These are phyloP conservation scores for Rhodotorula sphaerocarpa DNA, from an alignment of 768 basidiomycete species.

Conservation along the genomic window DNA sequence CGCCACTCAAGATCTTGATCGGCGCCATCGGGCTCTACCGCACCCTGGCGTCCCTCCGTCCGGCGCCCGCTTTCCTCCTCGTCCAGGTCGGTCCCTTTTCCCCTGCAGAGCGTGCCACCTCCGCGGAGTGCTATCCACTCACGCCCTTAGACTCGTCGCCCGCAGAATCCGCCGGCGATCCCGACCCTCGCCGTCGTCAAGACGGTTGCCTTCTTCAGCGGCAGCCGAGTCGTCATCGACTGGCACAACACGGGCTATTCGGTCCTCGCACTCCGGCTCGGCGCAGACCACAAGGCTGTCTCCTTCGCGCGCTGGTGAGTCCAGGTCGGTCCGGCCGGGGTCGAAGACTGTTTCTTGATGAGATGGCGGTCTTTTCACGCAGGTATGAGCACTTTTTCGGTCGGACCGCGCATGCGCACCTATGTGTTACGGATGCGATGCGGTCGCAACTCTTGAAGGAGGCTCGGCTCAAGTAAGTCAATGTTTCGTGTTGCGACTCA, in stretches of 20 bases:
- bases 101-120: too few relatives aligned
- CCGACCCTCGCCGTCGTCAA: conserved; percentile 83
- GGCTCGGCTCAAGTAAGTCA: conserved; percentile 67
- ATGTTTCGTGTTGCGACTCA: background rate
- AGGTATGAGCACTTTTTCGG: conserved; percentile 86
- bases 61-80: conserved; percentile 73
- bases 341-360: too few relatives aligned
- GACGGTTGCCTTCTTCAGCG: conserved; percentile 58
- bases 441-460: conserved; percentile 57
- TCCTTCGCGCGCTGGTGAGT: conserved; percentile 63
- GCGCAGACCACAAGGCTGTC: conserved; percentile 60
- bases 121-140: too few relatives aligned
- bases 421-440: conserved; percentile 91
- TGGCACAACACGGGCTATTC: conserved; percentile 98
- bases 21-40: conserved; percentile 60
- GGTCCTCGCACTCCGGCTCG: conserved; percentile 77
- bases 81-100: conserved; percentile 63
- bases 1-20: conserved; percentile 68
- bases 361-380: too few relatives aligned
- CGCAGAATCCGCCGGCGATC: conserved; percentile 92
- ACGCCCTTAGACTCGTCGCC: background rate
- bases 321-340: too few relatives aligned
- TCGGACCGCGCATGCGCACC: conserved; percentile 68
- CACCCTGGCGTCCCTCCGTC: conserved; percentile 55
- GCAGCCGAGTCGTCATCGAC: conserved; percentile 86